Conservation (phyloP, 2,329 filamentous ascomycete genomes). For the Paecilomyces formosus region DNA sequence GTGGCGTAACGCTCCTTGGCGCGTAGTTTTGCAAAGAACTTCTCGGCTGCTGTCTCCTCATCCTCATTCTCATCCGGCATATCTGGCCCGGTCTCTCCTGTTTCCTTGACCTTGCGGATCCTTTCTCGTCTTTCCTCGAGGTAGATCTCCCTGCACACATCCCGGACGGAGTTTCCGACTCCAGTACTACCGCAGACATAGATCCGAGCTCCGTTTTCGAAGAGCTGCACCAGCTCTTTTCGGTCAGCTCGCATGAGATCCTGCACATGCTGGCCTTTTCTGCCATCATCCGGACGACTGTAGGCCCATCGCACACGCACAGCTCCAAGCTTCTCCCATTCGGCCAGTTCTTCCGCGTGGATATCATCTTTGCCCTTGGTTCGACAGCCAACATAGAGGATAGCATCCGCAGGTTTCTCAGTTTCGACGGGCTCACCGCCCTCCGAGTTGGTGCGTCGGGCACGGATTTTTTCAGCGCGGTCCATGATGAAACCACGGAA, state of each 20-base stretch:
- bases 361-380: slow-evolving; percentile 27
- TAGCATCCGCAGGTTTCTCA: slow-evolving; percentile 20
- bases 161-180: slow-evolving; percentile 43
- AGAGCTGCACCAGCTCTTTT: slow-evolving; percentile 38
- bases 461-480: slow-evolving; percentile 37
- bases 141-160: slow-evolving; percentile 28
- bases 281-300: slow-evolving; percentile 41
- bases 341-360: slow-evolving; percentile 24
- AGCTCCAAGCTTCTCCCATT: slow-evolving; percentile 56
- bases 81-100: slow-evolving; percentile 25
- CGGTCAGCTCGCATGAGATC: slow-evolving; percentile 45
- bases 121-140: slow-evolving; percentile 21
- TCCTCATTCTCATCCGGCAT: slow-evolving; percentile 9
- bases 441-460: slow-evolving; percentile 11
- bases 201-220: slow-evolving; percentile 46
- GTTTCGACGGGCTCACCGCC: slow-evolving; percentile 3
- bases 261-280: slow-evolving; percentile 47
- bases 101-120: slow-evolving; percentile 23
- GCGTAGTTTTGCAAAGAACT: slow-evolving; percentile 19
- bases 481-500: slow-evolving; percentile 60
- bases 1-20: slow-evolving; percentile 51
- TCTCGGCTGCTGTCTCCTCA: slow-evolving; percentile 19
- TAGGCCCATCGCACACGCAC: slow-evolving; percentile 57
- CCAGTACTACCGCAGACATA: slow-evolving; percentile 58
- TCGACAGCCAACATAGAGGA: slow-evolving; percentile 31